A percentile compares a stretch with the other conserved stretches of the same genome.
These are phyloP conservation scores for Fusarium circinatum DNA, from an alignment of 2,329 filamentous ascomycete species.

Conservation along the genomic window DNA sequence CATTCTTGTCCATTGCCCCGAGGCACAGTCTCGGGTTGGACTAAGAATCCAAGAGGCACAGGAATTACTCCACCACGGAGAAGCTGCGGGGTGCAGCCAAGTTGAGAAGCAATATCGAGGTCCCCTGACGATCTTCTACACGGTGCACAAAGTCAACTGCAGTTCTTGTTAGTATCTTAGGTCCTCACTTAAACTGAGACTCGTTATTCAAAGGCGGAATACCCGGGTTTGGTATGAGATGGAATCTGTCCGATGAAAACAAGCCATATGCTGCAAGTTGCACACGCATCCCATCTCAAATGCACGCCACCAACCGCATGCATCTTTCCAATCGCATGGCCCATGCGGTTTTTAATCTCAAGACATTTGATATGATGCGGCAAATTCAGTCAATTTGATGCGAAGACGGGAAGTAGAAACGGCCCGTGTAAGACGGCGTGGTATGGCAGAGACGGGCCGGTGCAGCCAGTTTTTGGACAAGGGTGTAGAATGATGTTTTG, in stretches of 20 bases:
- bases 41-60: conserved; percentile 8
- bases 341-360: conserved; percentile 31
- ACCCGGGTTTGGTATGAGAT: neutral
- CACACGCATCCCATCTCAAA: conserved; percentile 22
- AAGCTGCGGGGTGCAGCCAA: conserved; percentile 40
- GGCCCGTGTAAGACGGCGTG: conserved; percentile 33
- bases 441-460: conserved; percentile 34
- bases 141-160: too few species aligned
- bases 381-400: neutral
- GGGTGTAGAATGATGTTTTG: conserved; percentile 12
- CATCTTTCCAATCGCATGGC: conserved; percentile 29
- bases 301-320: conserved; percentile 18
- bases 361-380: neutral
- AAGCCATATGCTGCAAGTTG: conserved; percentile 19
- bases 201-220: neutral
- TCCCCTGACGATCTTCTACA: conserved; percentile 26
- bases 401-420: conserved; percentile 28
- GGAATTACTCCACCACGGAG: conserved; percentile 27
- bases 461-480: conserved; percentile 28
- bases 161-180: neutral
- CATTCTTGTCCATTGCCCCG: conserved; percentile 11
- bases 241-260: conserved; percentile 8
- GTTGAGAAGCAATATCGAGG: conserved; percentile 7
- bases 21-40: conserved; percentile 6
- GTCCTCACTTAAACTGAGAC: neutral